Evolutionary conservation across 768 basidiomycete species (phyloP), one percentile per base, ranked within the genome.

Genomic region (Fibroporia radiculosa): DNA sequence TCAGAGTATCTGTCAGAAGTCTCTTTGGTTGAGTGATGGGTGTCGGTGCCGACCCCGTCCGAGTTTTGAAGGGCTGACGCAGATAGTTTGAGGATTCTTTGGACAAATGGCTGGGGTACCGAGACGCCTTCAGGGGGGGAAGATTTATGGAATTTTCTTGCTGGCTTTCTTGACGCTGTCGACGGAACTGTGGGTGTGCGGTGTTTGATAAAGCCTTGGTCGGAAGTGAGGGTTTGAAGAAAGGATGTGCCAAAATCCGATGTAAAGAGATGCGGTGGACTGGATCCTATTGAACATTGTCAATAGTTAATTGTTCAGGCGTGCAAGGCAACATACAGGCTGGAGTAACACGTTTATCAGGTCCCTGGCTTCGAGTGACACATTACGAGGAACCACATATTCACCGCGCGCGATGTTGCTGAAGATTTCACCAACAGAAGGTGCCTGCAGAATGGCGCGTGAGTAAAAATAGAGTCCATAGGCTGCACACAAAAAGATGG

Each of bases 241-340:
- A 69, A 0, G 64, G 56, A 51, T 67, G 66, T 7, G 58, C 48
- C 4, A 52, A 33, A 4, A 65, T 47, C 6, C 50, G 52, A 18
- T 58, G 47, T 8, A 62, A 48, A 14, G 57, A 55, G 6, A 61
- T 59, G 24, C 62, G 56, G 8, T 54, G 43, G 10, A 57, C 48
- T 3, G 70, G 59, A 26, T 59, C 53, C 53, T 56, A 56, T 1
- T 46, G 44, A 6, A 8, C 19, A 12, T 20, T 16, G n/a, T n/a
- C n/a, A n/a, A n/a, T n/a, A n/a, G n/a, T n/a, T n/a, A n/a, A n/a
- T n/a, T n/a, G n/a, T n/a, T n/a, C n/a, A n/a, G n/a, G n/a, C n/a
- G n/a, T n/a, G n/a, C n/a, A n/a, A n/a, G n/a, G n/a, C 24, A 3
- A 53, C 58, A 31, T 47, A 60, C 56, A 13, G 45, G 26, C 24